Evolutionary conservation across 805 yeast genomes (phyloP).

Genomic region (Maudiozyma turicensis): DNA sequence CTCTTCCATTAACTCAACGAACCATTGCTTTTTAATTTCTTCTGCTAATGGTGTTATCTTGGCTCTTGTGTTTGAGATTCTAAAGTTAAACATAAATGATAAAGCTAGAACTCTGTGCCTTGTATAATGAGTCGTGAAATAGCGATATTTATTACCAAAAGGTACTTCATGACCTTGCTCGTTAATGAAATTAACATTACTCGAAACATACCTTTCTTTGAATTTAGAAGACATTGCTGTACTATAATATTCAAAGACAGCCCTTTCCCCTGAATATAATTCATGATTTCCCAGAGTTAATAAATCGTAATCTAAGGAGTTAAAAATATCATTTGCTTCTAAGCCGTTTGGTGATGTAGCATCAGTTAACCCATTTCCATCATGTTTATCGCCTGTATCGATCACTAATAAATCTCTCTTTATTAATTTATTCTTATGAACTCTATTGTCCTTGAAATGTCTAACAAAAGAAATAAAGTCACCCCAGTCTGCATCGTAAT

Average conservation of each 20-base stretch:
- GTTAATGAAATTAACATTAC: constrained; percentile 55
- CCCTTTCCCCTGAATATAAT: constrained; percentile 56
- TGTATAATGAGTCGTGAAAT: constrained; percentile 53
- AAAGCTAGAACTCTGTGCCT: constrained; percentile 50
- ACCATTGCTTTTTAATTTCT: constrained; percentile 55
- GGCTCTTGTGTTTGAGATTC: constrained; percentile 43
- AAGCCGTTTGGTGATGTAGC: constrained; percentile 65
- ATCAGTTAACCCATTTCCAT: constrained; percentile 87
- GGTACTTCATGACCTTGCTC: constrained; percentile 40
- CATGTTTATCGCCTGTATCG: constrained; percentile 91
- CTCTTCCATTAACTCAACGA: constrained; percentile 34
- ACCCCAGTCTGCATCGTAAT: constrained; percentile 86
- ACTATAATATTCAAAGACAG: constrained; percentile 53
- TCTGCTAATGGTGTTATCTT: constrained; percentile 50
- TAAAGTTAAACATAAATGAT: constrained; percentile 74
- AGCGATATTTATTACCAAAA: constrained; percentile 58
- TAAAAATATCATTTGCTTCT: constrained; percentile 52
- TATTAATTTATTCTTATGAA: constrained; percentile 25
- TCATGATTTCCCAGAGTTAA: constrained; percentile 90
- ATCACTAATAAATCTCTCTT: constrained; percentile 53
- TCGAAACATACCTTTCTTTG: constrained; percentile 56
- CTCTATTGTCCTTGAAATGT: constrained; percentile 34
- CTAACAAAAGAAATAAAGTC: constrained; percentile 65
- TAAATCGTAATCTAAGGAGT: constrained; percentile 59
- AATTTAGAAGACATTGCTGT: constrained; percentile 43